Evolutionary conservation across 768 basidiomycete genomes (phyloP).

Genomic region (Hebeloma cylindrosporum): DNA sequence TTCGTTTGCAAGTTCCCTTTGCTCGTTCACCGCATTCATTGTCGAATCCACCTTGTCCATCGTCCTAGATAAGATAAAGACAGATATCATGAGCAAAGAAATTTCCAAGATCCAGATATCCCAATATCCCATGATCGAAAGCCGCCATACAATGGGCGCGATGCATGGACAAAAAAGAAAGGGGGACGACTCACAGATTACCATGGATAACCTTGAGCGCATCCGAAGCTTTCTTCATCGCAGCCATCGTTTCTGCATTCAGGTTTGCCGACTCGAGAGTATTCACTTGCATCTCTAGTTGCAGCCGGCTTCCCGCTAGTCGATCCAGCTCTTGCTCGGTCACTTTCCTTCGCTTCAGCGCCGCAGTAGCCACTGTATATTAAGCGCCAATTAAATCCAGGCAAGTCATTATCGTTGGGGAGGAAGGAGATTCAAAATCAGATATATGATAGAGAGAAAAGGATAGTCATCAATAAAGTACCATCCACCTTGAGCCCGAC

Average conservation of each 20-base stretch:
- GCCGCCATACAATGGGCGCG: no score
- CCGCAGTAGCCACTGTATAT: slow-evolving; percentile 75
- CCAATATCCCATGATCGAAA: no score
- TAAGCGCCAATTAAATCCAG: slow-evolving; percentile 1
- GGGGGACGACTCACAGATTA: slow-evolving; percentile 73
- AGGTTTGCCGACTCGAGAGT: slow-evolving; percentile 97
- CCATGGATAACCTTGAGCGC: slow-evolving; percentile 90
- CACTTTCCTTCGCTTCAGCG: slow-evolving; percentile 91
- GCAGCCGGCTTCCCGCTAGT: slow-evolving; percentile 80
- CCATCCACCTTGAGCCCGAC: background rate
- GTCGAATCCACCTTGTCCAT: slow-evolving; percentile 88
- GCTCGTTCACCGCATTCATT: slow-evolving; percentile 86
- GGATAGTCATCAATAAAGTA: background rate
- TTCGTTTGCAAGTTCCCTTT: slow-evolving; percentile 90
- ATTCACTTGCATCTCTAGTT: slow-evolving; percentile 95
- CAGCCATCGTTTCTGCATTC: slow-evolving; percentile 95
- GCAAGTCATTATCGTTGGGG: background rate
- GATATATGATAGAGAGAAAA: background rate
- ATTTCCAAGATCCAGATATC: no score
- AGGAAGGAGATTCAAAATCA: slow-evolving; percentile 1
- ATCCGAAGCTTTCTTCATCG: slow-evolving; percentile 93
- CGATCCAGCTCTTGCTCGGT: slow-evolving; percentile 85
- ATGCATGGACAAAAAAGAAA: background rate
- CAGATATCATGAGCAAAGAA: no score
- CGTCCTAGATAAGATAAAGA: slow-evolving; percentile 45